Evolutionary conservation across 768 basidiomycete species (phyloP), one percentile per base, ranked within the genome.

Genomic region (Amanita polypyramis): DNA sequence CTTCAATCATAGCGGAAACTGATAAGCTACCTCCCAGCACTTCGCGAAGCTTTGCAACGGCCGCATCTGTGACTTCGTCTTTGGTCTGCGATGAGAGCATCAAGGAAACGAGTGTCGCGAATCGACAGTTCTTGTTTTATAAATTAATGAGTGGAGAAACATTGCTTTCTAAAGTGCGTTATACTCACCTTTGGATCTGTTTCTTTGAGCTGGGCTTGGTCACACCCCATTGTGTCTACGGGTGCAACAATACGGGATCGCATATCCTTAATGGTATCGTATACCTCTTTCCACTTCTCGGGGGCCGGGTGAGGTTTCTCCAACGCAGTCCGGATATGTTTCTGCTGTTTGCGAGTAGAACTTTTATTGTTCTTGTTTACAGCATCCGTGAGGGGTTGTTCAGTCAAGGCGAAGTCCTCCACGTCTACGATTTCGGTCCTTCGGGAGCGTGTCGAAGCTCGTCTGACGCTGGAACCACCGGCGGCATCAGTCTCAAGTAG

Each of bases 61-160:
- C 94, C 0, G 82, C 77, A 47, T 86, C 78, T 0, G 86, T 91
- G 14, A 92, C 83, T 56, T 88, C 80, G 59, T 95, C 93, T 57
- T 94, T 97, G 3, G 95, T 97, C 61, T 98, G 95, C 1, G 91
- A 91, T 8, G 88, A 92, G 2, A 98, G 75, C 91, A 97, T 96
- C 38, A 99, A 72, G 2, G 93, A 90, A 5, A 99, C 77, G 17
- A 99, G 79, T 3, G 85, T 89, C 7, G 87, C 74, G 51, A 90
- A 86, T 2, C 94, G 82, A 43, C 77, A 74, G 48, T 80, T 90
- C 90, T 94, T n/a, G n/a, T n/a, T n/a, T n/a, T n/a, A n/a, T n/a
- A n/a, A n/a, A n/a, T n/a, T n/a, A 19, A 25, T 19, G 45, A 40
- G 6, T 37, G 32, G 5, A 30, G 36, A 39, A 32, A 29, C 14